Evolutionary conservation across 2,329 filamentous ascomycete genomes (phyloP), one percentile per base, ranked within the genome.

Genomic region (Neonectria hederae): DNA sequence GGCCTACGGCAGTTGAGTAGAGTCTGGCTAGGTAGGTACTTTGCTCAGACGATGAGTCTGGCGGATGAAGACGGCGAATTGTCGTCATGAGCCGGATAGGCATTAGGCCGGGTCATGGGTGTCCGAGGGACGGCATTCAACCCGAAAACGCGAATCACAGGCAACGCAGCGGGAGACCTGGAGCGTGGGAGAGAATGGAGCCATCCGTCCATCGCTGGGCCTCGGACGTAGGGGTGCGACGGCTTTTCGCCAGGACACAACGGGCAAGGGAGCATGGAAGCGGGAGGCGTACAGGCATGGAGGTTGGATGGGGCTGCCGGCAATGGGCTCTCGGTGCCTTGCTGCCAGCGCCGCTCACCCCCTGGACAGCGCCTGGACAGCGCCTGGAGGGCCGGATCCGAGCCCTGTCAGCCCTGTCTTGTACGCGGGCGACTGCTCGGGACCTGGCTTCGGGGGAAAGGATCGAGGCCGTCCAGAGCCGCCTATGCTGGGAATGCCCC

Each of bases 371-470:
- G 14, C 35, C 45, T 49, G 35, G 43, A 59, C 51, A 43, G 54
- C 32, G 52, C 52, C 30, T 54, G 38, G 40, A 63, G 56, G 30
- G 46, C 55, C 55, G 45, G 60, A 28, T 51, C 55, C 54, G 60
- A 63, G 55, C 54, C 38, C 46, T 32, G 10, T 62, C 24, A 63
- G 52, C 54, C 38, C 45, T 48, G 24, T 65, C 24, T 49, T 35
- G 28, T 7, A 46, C 46, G 26, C 56, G 54, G 63, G 42, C 14
- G 53, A 56, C 51, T 72, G 62, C 69, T 73, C 71, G 71, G 71
- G 68, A 72, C 55, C 48, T 69, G 65, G 69, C 63, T 61, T 74
- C 72, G 72, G 72, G 72, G 72, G 70, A 74, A 74, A 73, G 72
- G 72, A 74, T 72, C 72, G 71, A 66, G 66, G 67, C 64, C 60